Evolutionary conservation across 192 early-diverging fungal genomes (phyloP), one percentile per base, ranked within the genome.

Genomic region (Coemansia pectinata): DNA sequence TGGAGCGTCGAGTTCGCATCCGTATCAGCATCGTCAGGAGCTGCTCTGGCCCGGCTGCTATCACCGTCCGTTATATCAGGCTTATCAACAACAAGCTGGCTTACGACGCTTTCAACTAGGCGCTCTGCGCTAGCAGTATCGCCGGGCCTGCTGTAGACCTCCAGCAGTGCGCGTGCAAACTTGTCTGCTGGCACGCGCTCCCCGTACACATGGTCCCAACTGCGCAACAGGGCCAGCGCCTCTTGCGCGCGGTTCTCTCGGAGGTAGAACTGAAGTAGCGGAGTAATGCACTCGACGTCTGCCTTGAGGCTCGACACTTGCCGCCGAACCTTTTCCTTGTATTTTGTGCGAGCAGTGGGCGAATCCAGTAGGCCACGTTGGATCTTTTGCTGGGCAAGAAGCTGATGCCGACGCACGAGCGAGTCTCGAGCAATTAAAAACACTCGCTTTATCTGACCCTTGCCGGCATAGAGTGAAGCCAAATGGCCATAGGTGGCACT

Each of bases 231-330:
- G 33, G 69, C 39, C 45, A 76, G 60, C 5, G 77, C 67, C 67
- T 77, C 78, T 4, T 48, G 15, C 39, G 77, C 74, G 38, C 63
- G 71, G 42, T 59, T 63, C 39, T 47, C 52, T 38, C 73, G 74
- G 0, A 84, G 21, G 39, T 77, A 84, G 33, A 74, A 62, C 60
- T 75, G 74, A 45, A 84, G 69, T 25, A 84, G 69, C 29, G 82
- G 82, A 12, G 69, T 71, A 48, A 84, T 73, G 44, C 73, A 79
- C 45, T 79, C 70, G 21, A 84, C 69, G 33, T 79, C 82, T 15
- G 25, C 57, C 31, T 77, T 61, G 15, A 83, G 72, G 53, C 71
- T 34, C 23, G 53, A 47, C 14, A 65, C 29, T 45, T 71, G 68
- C 21, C 61, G 66, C n/a, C 19, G 42, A 33, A 72, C 23, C 47